Conservation (phyloP, 257 asterid species). For the Solanum virginianum region DNA sequence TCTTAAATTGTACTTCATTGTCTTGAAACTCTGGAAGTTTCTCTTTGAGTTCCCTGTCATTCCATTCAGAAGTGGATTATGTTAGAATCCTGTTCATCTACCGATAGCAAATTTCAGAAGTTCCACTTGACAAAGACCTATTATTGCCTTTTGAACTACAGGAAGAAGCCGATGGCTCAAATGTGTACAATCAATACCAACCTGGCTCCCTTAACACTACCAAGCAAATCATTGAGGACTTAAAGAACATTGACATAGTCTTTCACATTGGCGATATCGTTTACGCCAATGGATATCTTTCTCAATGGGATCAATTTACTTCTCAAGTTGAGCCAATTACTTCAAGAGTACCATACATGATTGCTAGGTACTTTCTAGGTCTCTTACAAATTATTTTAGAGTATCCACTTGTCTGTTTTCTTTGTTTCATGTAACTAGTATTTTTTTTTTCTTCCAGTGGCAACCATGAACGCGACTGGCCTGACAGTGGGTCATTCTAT, state of each 20-base stretch:
- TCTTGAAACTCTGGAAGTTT: not conserved
- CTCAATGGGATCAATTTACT: constrained; percentile 97
- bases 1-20: not conserved
- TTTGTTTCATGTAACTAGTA: not conserved
- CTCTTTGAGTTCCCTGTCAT: not conserved
- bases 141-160: constrained; percentile 5
- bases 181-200: constrained; percentile 69
- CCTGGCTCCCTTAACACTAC: constrained; percentile 83
- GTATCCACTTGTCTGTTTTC: not conserved
- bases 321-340: constrained; percentile 82
- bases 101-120: not conserved
- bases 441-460: constrained; percentile 40
- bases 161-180: constrained; percentile 96
- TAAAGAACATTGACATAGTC: constrained; percentile 66
- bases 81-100: not conserved
- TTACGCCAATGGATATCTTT: constrained; percentile 78
- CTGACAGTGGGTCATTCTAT: constrained; percentile 77
- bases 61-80: not conserved
- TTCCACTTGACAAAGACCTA: not conserved
- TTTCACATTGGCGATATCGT: constrained; percentile 85
- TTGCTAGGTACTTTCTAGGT: constrained; percentile 50
- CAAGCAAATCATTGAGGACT: constrained; percentile 54
- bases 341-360: constrained; percentile 85
- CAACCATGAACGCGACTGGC: constrained; percentile 98
- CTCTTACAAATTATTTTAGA: not conserved